A percentile compares a stretch with the other conserved stretches of the same genome.
These are phyloP conservation scores for Skeletonema costatum DNA, from an alignment of 108 stramenopile species.

Conservation along the genomic window DNA sequence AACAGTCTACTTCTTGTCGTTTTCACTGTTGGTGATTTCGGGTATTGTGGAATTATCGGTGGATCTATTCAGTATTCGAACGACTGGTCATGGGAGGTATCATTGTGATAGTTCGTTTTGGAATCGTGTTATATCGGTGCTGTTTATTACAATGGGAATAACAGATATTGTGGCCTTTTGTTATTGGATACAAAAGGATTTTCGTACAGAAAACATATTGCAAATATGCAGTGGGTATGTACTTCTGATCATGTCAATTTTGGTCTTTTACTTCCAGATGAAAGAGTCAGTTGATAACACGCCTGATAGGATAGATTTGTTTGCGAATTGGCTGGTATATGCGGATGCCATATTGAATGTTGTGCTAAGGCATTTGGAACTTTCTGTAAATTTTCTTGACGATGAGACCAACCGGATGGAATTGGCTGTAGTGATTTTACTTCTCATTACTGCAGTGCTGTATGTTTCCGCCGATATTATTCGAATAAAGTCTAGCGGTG, in stretches of 20 bases:
- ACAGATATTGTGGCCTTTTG: slow-evolving; percentile 17
- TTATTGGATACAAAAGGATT: slow-evolving; percentile 1
- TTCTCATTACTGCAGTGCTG: neutral
- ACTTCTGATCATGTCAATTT: slow-evolving; percentile 5
- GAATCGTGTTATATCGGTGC: slow-evolving; percentile 9
- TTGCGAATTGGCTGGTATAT: slow-evolving; percentile 7
- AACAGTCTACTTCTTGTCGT: slow-evolving; percentile 10
- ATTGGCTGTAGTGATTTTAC: neutral
- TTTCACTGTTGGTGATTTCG: slow-evolving; percentile 8
- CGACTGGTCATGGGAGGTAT: slow-evolving; percentile 16
- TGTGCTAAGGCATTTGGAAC: neutral
- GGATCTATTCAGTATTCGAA: slow-evolving; percentile 12
- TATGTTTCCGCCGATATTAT: slow-evolving; percentile 1
- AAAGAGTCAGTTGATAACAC: neutral
- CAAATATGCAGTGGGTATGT: neutral
- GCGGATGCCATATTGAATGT: neutral
- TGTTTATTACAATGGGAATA: slow-evolving; percentile 9
- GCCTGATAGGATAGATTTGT: slow-evolving; percentile 9
- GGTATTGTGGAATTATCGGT: slow-evolving; percentile 16
- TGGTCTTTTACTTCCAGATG: neutral
- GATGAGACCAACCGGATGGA: neutral
- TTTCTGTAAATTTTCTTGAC: neutral
- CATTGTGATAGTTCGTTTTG: neutral
- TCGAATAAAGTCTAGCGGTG: neutral
- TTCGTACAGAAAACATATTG: neutral